Conservation (phyloP, 805 yeast genomes). For the Ogataea paradorogensis region DNA sequence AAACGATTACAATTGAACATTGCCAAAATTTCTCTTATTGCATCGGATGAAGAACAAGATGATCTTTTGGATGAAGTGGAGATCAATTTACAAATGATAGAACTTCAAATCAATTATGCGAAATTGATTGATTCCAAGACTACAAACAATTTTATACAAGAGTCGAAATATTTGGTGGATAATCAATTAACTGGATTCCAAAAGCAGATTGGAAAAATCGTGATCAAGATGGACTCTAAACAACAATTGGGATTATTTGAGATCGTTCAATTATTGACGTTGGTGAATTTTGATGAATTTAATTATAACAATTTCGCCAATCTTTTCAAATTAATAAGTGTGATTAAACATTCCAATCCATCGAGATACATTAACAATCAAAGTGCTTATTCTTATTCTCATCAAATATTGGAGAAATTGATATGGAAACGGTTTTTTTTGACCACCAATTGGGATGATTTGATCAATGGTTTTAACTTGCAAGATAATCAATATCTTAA, state of each 20-base stretch:
- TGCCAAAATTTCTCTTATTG: conserved; percentile 66
- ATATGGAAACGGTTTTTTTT: conserved; percentile 62
- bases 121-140: conserved; percentile 26
- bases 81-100: conserved; percentile 30
- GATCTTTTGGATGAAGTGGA: conserved; percentile 45
- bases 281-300: conserved; percentile 47
- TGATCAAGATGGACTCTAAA: conserved; percentile 34
- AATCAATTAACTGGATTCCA: conserved; percentile 16
- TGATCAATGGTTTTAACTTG: conserved; percentile 21
- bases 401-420: conserved; percentile 28
- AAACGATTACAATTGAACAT: conserved; percentile 60
- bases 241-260: conserved; percentile 42
- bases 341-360: conserved; percentile 34
- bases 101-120: conserved; percentile 30
- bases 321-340: conserved; percentile 52
- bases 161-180: conserved; percentile 25
- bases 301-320: conserved; percentile 41
- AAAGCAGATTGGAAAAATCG: conserved; percentile 18
- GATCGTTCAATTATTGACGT: conserved; percentile 46
- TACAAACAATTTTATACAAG: conserved; percentile 19
- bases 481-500: conserved; percentile 16
- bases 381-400: conserved; percentile 8
- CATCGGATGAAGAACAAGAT: conserved; percentile 29
- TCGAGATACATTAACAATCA: conserved; percentile 3
- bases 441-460: conserved; percentile 49